A percentile compares a stretch with the other conserved stretches of the same genome.
Conservation (phyloP, 2,329 filamentous ascomycete species). For the Sporothrix variecibatus region DNA sequence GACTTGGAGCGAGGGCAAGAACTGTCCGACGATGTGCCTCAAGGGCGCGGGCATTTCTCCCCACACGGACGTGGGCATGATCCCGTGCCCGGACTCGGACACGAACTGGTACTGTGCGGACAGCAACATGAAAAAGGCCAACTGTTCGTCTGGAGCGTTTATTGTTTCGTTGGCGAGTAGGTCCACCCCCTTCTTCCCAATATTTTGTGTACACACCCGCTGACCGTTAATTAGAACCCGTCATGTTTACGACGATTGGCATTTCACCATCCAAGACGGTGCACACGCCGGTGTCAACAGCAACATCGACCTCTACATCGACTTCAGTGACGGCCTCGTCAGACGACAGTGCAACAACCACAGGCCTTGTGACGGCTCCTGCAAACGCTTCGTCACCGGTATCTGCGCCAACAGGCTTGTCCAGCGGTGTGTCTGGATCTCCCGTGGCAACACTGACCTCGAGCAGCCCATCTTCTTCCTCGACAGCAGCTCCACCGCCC, state of each 20-base stretch:
- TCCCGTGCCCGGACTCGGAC: conserved; percentile 13
- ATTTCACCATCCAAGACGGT: not conserved
- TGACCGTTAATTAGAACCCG: not conserved
- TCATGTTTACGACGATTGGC: conserved; percentile 22
- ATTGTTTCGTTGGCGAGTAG: conserved; percentile 23
- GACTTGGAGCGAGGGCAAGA: conserved; percentile 20
- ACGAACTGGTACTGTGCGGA: conserved; percentile 28
- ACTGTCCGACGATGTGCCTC: conserved; percentile 27
- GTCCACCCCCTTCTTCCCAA: not conserved
- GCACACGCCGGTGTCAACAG: not conserved
- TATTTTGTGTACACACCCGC: not conserved
- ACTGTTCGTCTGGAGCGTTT: conserved; percentile 24
- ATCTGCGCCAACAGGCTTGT: not conserved
- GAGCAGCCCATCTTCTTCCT: not conserved
- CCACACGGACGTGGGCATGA: conserved; percentile 18
- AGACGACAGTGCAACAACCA: not conserved
- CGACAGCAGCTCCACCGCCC: not conserved
- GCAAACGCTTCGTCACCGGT: not conserved
- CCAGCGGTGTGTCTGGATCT: not conserved
- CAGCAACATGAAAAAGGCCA: conserved; percentile 22
- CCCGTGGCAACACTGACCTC: not conserved
- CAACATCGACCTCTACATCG: not conserved
- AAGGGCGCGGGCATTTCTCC: not conserved
- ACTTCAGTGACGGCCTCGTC: not conserved
- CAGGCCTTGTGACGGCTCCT: not conserved